Conservation (phyloP, 2,329 filamentous ascomycete genomes). For the Xylariomycetidae sp. region DNA sequence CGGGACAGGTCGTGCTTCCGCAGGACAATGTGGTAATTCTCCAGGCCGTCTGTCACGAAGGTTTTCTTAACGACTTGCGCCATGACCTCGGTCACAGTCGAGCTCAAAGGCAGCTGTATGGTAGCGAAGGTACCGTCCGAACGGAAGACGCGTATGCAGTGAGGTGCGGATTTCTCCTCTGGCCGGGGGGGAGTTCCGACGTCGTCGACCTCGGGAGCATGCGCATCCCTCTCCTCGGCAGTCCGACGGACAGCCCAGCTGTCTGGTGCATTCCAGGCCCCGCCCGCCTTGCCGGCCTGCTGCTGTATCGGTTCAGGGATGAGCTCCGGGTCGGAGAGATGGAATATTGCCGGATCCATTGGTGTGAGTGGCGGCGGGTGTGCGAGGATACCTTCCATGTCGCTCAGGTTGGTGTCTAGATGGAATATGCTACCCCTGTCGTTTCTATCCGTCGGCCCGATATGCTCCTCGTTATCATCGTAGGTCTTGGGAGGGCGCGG, state of each 20-base stretch:
- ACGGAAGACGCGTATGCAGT: conserved; percentile 93
- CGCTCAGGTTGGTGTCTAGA: conserved; percentile 80
- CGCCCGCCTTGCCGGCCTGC: conserved; percentile 33
- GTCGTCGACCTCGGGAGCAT: conserved; percentile 61
- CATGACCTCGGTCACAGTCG: conserved; percentile 82
- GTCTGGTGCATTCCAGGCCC: conserved; percentile 88
- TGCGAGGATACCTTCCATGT: conserved; percentile 88
- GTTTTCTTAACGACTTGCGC: conserved; percentile 92
- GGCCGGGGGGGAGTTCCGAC: conserved; percentile 60
- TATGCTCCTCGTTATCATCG: conserved; percentile 54
- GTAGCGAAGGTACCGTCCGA: conserved; percentile 93
- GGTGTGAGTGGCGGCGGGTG: conserved; percentile 67
- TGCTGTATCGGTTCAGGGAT: conserved; percentile 20
- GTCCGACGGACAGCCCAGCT: conserved; percentile 87
- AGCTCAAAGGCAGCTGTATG: conserved; percentile 76
- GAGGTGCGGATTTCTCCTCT: conserved; percentile 71
- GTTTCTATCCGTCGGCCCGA: conserved; percentile 55
- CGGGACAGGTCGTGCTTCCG: conserved; percentile 87
- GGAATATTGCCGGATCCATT: conserved; percentile 53
- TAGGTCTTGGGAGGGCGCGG: conserved; percentile 39
- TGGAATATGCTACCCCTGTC: conserved; percentile 62
- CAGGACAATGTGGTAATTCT: conserved; percentile 94
- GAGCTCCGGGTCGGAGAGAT: conserved; percentile 18
- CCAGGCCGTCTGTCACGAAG: conserved; percentile 80
- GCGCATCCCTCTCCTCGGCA: conserved; percentile 59